Conservation (phyloP, 768 basidiomycete genomes). For the Termitomyces sp. region DNA sequence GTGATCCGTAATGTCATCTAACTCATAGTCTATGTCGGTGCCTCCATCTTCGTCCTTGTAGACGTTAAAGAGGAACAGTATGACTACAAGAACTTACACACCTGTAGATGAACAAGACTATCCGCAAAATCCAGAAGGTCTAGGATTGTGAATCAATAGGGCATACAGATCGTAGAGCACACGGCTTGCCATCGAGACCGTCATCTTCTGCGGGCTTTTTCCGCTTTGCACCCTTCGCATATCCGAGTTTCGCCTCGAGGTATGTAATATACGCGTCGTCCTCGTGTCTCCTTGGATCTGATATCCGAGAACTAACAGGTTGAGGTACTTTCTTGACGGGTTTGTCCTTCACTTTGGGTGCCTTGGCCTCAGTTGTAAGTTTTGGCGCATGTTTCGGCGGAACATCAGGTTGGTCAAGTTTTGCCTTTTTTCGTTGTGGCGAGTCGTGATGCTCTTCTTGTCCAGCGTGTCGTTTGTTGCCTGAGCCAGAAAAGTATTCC, state of each 20-base stretch:
- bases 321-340: conserved; percentile 29
- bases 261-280: conserved; percentile 87
- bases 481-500: conserved; percentile 39
- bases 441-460: conserved; percentile 44
- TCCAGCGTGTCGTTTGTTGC: conserved; percentile 32
- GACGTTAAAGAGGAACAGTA: conserved; percentile 4
- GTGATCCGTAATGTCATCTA: neutral
- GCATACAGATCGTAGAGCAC: neutral
- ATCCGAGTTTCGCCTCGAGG: conserved; percentile 74
- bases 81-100: neutral
- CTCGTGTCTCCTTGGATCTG: conserved; percentile 41
- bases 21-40: neutral
- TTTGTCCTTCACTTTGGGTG: conserved; percentile 17
- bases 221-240: conserved; percentile 38
- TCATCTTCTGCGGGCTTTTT: conserved; percentile 56
- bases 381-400: neutral
- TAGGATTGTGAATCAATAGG: conserved; percentile 17
- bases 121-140: conserved; percentile 54
- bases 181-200: conserved; percentile 72
- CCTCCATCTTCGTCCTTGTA: neutral
- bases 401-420: conserved; percentile 12
- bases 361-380: neutral
- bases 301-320: conserved; percentile 5
- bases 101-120: conserved; percentile 22
- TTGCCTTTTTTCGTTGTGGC: conserved; percentile 47